These are phyloP conservation scores for Claviceps maximensis DNA, from an alignment of 2,329 filamentous ascomycete species.

Conservation along the genomic window DNA sequence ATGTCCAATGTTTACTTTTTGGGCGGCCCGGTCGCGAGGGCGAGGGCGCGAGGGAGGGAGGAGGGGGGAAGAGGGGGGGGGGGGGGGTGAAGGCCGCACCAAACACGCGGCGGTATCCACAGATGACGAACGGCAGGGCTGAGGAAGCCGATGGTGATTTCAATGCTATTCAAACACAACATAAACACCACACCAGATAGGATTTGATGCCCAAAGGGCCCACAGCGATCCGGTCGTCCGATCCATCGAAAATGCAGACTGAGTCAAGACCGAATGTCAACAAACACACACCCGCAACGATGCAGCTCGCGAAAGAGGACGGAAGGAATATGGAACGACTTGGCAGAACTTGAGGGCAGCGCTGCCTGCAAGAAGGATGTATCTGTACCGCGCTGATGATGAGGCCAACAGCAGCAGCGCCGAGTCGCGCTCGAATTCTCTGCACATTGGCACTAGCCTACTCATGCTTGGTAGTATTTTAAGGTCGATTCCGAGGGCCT, in stretches of 20 bases:
- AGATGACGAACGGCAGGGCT: neutral
- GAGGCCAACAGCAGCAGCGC: neutral
- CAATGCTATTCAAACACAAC: neutral
- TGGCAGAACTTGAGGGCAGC: neutral
- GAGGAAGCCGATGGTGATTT: neutral
- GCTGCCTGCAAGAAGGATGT: neutral
- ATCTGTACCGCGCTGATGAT: neutral
- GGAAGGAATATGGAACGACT: no score
- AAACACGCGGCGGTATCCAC: neutral
- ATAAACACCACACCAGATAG: neutral
- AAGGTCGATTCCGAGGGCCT: neutral
- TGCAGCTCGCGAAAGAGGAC: no score
- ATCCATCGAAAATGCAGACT: neutral
- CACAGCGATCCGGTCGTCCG: neutral
- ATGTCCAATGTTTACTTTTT: neutral
- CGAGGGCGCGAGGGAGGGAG: neutral
- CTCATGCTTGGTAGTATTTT: neutral
- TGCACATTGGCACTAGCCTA: neutral
- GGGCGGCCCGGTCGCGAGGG: neutral
- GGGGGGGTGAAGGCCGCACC: slow-evolving; percentile 2
- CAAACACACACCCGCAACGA: neutral
- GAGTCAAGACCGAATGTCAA: neutral
- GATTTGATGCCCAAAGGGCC: neutral
- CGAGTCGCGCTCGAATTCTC: neutral
- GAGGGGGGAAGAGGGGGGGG: neutral